A percentile compares a stretch with the other conserved stretches of the same genome.
phyloP scores from a whole-genome alignment of 1,139 yeast species.

The Arxiozyma slooffiae region DNA sequence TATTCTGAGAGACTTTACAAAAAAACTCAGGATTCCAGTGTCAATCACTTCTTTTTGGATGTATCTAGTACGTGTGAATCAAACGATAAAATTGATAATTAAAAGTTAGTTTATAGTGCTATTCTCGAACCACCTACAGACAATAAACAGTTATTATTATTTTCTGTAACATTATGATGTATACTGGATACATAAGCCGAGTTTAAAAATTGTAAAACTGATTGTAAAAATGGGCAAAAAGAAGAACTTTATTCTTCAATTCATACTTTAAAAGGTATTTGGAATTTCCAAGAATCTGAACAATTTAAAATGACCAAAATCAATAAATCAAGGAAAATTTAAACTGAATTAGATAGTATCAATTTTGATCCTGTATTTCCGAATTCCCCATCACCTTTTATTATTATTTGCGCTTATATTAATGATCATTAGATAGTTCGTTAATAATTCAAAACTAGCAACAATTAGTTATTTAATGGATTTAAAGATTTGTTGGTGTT shows the following conservation, averaged over 20 bases:
- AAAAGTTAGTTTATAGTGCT: constrained; percentile 57
- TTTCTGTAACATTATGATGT: constrained; percentile 43
- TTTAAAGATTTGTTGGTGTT: constrained; percentile 51
- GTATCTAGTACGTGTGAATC: constrained; percentile 73
- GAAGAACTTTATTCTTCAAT: constrained; percentile 54
- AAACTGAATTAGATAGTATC: constrained; percentile 18
- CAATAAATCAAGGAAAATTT: constrained; percentile 19
- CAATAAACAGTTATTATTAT: constrained; percentile 34
- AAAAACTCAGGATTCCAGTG: constrained; percentile 55
- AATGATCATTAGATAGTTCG: constrained; percentile 51
- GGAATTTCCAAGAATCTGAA: constrained; percentile 33
- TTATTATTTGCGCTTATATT: constrained; percentile 55
- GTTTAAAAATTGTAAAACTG: constrained; percentile 42
- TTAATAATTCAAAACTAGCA: constrained; percentile 46
- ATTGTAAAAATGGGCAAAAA: constrained; percentile 56
- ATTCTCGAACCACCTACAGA: constrained; percentile 46
- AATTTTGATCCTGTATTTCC: constrained; percentile 41
- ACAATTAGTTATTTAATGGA: constrained; percentile 49
- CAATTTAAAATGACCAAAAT: constrained; percentile 10
- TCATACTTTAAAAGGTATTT: constrained; percentile 46
- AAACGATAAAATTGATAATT: constrained; percentile 66
- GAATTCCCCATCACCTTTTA: constrained; percentile 53
- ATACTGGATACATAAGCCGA: constrained; percentile 68
- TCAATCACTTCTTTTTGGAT: constrained; percentile 58
- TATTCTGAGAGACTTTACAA: constrained; percentile 50